phyloP scores from a whole-genome alignment of 106 monocot species.

The Apostasia shenzhenica region DNA sequence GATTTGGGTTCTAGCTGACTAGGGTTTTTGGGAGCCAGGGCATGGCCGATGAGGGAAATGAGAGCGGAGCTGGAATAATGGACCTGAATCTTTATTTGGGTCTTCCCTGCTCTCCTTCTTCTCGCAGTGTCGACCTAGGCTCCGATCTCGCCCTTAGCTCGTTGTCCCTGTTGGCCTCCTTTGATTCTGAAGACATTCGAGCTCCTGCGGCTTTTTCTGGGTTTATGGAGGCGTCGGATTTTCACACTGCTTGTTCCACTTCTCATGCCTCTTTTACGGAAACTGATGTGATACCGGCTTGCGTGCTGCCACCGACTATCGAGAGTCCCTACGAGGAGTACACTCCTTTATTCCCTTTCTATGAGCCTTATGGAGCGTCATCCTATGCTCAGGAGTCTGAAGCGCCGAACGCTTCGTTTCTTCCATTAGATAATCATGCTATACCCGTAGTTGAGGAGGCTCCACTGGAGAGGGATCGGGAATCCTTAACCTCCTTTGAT shows the following conservation, averaged over 20 bases:
- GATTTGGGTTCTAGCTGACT: too few relatives aligned
- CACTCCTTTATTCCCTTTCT: background rate
- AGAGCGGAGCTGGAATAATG: background rate
- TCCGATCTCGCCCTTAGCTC: background rate
- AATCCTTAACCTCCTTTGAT: background rate
- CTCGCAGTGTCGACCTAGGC: background rate
- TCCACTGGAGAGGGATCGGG: background rate
- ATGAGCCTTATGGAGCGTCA: background rate
- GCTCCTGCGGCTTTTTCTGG: background rate
- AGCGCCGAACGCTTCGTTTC: background rate
- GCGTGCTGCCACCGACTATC: background rate
- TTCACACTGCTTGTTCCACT: background rate
- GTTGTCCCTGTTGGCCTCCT: conserved; percentile 1
- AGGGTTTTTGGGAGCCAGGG: too few relatives aligned
- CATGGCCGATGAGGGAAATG: too few relatives aligned
- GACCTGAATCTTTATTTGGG: conserved; percentile 7
- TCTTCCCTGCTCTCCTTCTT: background rate
- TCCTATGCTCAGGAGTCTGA: conserved; percentile 1
- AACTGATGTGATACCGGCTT: too few relatives aligned
- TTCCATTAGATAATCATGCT: background rate
- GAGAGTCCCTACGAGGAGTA: background rate
- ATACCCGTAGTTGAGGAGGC: background rate
- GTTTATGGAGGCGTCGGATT: background rate
- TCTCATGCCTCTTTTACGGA: background rate
- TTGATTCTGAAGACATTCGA: background rate